These are phyloP conservation scores for Trichoderma gamsii DNA, from an alignment of 495 filamentous ascomycete genomes.

Conservation along the genomic window DNA sequence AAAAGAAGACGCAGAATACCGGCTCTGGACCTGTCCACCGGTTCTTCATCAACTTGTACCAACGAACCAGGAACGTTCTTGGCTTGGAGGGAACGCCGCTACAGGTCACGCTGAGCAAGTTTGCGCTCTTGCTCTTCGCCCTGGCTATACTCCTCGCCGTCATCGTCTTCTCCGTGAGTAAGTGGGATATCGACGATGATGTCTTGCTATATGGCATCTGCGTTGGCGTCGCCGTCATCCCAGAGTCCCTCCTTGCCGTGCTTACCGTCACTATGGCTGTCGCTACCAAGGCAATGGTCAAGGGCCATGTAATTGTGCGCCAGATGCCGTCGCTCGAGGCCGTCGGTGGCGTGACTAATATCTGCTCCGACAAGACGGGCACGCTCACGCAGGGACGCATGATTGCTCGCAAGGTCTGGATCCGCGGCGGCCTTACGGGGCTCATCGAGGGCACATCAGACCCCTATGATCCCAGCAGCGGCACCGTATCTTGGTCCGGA, in stretches of 20 bases:
- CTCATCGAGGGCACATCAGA: conserved; percentile 36
- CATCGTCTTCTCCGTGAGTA: conserved; percentile 57
- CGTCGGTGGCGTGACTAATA: conserved; percentile 52
- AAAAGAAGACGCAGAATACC: conserved; percentile 26
- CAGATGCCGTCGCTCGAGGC: conserved; percentile 61
- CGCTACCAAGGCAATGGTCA: conserved; percentile 66
- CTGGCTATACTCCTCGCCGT: conserved; percentile 66
- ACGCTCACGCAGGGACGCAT: conserved; percentile 58
- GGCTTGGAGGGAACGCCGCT: conserved; percentile 64
- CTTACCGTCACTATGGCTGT: conserved; percentile 72
- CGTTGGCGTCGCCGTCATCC: conserved; percentile 67
- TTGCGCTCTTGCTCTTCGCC: conserved; percentile 62
- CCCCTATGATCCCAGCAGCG: conserved; percentile 47
- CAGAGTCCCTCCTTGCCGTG: conserved; percentile 69
- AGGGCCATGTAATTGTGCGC: conserved; percentile 62
- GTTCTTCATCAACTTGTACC: conserved; percentile 28
- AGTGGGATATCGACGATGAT: conserved; percentile 53
- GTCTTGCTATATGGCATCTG: conserved; percentile 63
- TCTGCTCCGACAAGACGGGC: conserved; percentile 60
- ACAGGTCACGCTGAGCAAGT: conserved; percentile 62
- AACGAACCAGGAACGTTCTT: conserved; percentile 42
- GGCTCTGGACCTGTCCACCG: conserved; percentile 26
- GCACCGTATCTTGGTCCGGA: conserved; percentile 24
- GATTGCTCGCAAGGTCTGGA: conserved; percentile 48
- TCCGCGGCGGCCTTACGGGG: conserved; percentile 33